Evolutionary conservation across 441 rosid species (phyloP).

Genomic region (Sinapis alba): DNA sequence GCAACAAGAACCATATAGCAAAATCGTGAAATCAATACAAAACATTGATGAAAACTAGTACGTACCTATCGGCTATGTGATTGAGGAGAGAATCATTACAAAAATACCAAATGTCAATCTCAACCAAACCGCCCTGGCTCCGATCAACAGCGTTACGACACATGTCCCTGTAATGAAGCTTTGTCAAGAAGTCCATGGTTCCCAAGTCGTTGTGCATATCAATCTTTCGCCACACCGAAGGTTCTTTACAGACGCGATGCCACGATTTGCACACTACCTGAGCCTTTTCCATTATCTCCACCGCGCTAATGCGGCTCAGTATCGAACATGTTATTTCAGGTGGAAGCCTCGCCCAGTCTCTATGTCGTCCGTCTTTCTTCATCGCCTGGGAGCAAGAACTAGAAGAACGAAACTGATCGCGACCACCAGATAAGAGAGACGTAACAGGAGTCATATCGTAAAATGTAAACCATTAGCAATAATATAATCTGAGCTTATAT

Average conservation of each 20-base stretch:
- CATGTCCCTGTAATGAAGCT: conserved; percentile 11
- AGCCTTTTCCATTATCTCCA: background rate
- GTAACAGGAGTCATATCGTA: background rate
- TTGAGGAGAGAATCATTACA: conserved; percentile 48
- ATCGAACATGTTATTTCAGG: background rate
- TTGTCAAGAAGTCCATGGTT: background rate
- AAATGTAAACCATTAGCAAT: background rate
- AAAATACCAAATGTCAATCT: conserved; percentile 43
- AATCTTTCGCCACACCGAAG: conserved; percentile 59
- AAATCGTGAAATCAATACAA: too few species aligned
- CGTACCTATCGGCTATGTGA: conserved; percentile 51
- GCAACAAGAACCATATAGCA: background rate
- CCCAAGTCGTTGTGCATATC: conserved; percentile 33
- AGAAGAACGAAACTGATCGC: background rate
- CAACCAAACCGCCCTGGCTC: conserved; percentile 48
- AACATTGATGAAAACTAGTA: background rate
- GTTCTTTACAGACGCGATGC: conserved; percentile 52
- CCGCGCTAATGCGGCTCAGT: background rate
- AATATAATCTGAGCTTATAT: too few species aligned
- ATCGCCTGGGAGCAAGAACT: background rate
- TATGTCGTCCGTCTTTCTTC: background rate
- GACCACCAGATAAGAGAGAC: background rate
- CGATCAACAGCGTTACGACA: conserved; percentile 59
- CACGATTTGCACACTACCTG: conserved; percentile 49
- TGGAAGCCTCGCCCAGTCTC: background rate